Evolutionary conservation across 2,329 filamentous ascomycete species (phyloP), one percentile per base, ranked within the genome.

Genomic region (Ophiostoma fasciatum): DNA sequence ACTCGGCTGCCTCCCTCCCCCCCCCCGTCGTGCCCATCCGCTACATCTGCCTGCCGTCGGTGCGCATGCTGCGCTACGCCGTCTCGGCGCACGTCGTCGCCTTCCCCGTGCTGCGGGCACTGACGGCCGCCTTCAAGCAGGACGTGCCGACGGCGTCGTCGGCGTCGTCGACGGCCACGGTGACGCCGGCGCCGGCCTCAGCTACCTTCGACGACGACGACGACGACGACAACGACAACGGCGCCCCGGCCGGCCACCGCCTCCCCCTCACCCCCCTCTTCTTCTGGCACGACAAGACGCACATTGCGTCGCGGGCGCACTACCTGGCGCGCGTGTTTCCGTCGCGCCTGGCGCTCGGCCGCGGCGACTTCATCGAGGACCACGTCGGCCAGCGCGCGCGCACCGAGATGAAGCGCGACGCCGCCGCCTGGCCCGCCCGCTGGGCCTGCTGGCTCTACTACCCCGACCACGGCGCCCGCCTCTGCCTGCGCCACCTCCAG

Each of bases 281-380:
- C 51, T 69, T 71, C 45, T 72, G 68, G 68, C 66, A 71, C 37
- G 68, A 72, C 41, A 72, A 72, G 44, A 66, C 68, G 0, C 68
- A 72, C 38, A 40, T 72, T 3, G 66, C 62, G 1, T 60, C 58
- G 4, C 61, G 56, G 0, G 44, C 51, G 2, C 68, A 72, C 43
- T 72, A 72, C 37, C 54, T 71, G 0, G 45, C 51, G 1, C 54
- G 60, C 1, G 60, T 71, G 1, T 72, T 71, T 33, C 60, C 66
- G 0, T 61, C 55, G 1, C 56, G 66, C 2, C 46, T 69, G 13
- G 63, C 68, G 2, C 59, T 72, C 43, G 50, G 59, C 5, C 54
- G 67, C 1, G 68, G 68, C 0, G 63, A 61, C 7, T 72, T 72
- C 43, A 71, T 72, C 36, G 68, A 72, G 48, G 68, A 72, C 39